Evolutionary conservation across 495 filamentous ascomycete genomes (phyloP).

Genomic region (Bombardia bombarda): DNA sequence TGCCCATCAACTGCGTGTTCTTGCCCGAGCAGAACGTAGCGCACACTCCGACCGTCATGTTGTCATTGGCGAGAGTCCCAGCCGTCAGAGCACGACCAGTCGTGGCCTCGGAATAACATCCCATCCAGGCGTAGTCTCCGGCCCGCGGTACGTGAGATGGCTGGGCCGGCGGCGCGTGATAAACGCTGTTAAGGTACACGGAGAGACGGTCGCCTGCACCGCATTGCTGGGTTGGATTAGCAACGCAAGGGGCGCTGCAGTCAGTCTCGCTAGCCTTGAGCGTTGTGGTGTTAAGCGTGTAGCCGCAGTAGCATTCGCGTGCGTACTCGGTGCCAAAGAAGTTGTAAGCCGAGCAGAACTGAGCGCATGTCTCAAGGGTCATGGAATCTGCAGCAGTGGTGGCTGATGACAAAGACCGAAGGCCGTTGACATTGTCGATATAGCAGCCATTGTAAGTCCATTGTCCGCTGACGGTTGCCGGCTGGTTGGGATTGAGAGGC

Average conservation of each 20-base stretch:
- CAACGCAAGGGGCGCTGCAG: slow-evolving; percentile 21
- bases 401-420: slow-evolving; percentile 43
- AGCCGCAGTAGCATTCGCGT: slow-evolving; percentile 11
- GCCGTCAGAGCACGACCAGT: slow-evolving; percentile 41
- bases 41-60: slow-evolving; percentile 27
- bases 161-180: slow-evolving; percentile 10
- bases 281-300: slow-evolving; percentile 15
- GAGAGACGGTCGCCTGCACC: slow-evolving; percentile 25
- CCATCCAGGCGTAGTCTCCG: slow-evolving; percentile 25
- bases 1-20: slow-evolving; percentile 16
- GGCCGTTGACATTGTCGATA: slow-evolving; percentile 15
- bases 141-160: slow-evolving; percentile 20
- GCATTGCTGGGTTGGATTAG: slow-evolving; percentile 21
- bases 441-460: slow-evolving; percentile 24
- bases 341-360: slow-evolving; percentile 39
- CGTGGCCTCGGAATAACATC: slow-evolving; percentile 29
- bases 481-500: slow-evolving; percentile 1
- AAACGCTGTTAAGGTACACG: slow-evolving; percentile 18
- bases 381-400: slow-evolving; percentile 32
- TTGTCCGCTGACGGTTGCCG: neutral
- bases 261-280: slow-evolving; percentile 8
- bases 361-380: slow-evolving; percentile 46
- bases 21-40: slow-evolving; percentile 20
- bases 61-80: slow-evolving; percentile 33
- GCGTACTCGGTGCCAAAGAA: slow-evolving; percentile 11